Percentiles rank a stretch among this genome's conserved stretches.
These are phyloP conservation scores for Globisporangium lucens DNA, from an alignment of 352 stramenopile species.

Conservation along the genomic window DNA sequence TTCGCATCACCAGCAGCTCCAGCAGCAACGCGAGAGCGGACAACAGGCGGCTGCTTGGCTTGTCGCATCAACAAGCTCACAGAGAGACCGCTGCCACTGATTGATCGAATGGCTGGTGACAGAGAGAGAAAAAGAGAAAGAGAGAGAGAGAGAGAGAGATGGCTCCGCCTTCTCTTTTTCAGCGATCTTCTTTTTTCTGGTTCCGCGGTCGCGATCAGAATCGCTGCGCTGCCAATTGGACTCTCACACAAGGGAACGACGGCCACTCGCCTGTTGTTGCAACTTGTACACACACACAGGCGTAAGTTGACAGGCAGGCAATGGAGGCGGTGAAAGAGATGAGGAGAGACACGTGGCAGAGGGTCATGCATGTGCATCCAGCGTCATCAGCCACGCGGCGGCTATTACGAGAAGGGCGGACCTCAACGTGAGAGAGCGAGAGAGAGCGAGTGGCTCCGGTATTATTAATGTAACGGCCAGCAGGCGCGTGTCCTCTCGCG, in stretches of 20 bases:
- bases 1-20: constrained; percentile 7
- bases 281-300: neutral
- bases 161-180: neutral
- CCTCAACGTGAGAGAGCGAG: neutral
- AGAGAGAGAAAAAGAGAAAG: neutral
- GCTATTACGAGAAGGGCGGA: constrained; percentile 13
- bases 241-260: neutral
- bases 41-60: neutral
- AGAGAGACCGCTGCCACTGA: neutral
- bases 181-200: neutral
- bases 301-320: neutral
- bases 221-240: neutral
- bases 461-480: neutral
- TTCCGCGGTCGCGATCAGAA: neutral
- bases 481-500: neutral
- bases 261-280: too few relatives aligned
- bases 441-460: neutral
- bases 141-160: neutral
- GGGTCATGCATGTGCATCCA: neutral
- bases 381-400: constrained; percentile 5
- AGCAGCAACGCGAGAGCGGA: neutral
- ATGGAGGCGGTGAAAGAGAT: neutral
- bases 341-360: neutral
- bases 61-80: constrained; percentile 4
- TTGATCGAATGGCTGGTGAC: neutral